A percentile compares a stretch with the other conserved stretches of the same genome.
These are phyloP conservation scores for Byssochlamys sp. DNA, from an alignment of 2,329 filamentous ascomycete genomes.

Conservation along the genomic window DNA sequence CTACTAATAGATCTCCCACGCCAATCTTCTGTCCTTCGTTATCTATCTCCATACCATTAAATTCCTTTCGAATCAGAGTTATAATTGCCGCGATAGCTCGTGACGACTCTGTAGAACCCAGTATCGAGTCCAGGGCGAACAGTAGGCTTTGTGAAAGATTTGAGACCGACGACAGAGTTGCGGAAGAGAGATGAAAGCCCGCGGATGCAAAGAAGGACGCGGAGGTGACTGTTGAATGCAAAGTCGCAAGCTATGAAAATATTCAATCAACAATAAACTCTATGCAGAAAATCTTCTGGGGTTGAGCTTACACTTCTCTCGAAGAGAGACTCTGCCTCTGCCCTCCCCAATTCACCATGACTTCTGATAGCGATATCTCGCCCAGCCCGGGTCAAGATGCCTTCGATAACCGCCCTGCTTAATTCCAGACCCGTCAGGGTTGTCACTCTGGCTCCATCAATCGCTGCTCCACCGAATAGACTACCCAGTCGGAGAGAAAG, in stretches of 20 bases:
- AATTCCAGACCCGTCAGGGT: conserved; percentile 38
- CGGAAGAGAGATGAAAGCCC: conserved; percentile 37
- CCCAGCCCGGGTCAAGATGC: conserved; percentile 35
- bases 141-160: conserved; percentile 36
- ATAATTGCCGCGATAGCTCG: conserved; percentile 40
- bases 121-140: conserved; percentile 37
- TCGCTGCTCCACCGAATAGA: conserved; percentile 33
- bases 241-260: conserved; percentile 27
- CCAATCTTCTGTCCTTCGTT: conserved; percentile 28
- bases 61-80: conserved; percentile 37
- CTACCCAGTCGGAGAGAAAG: conserved; percentile 36
- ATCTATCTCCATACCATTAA: conserved; percentile 27
- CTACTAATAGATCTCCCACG: conserved; percentile 36
- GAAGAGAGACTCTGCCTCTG: conserved; percentile 35
- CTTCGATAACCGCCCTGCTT: conserved; percentile 36
- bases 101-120: conserved; percentile 41
- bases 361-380: conserved; percentile 35
- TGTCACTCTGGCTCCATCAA: conserved; percentile 36
- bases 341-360: conserved; percentile 38
- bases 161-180: conserved; percentile 33
- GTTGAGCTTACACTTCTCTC: conserved; percentile 34
- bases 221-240: conserved; percentile 38
- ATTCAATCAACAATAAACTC: neutral
- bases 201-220: conserved; percentile 40
- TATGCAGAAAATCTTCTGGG: neutral